Evolutionary conservation across 2,329 filamentous ascomycete species (phyloP).

Genomic region (Lachnum nothofagi): DNA sequence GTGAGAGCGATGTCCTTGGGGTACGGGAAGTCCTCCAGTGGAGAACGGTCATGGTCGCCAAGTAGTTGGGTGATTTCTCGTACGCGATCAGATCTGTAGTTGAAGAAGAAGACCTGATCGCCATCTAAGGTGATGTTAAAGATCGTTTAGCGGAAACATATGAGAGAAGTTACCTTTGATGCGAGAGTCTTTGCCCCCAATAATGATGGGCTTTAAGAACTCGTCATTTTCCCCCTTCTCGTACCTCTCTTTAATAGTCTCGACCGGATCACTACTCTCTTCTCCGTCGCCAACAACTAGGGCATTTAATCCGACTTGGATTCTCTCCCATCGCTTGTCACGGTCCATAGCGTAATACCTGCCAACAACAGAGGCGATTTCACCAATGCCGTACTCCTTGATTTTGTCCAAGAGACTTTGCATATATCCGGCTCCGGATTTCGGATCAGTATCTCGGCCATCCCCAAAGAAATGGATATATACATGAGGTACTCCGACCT

Average conservation of each 20-base stretch:
- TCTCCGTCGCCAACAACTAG: constrained; percentile 83
- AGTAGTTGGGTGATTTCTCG: constrained; percentile 94
- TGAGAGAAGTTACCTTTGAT: constrained; percentile 62
- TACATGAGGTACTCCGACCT: constrained; percentile 78
- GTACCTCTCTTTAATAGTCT: constrained; percentile 83
- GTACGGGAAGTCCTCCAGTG: constrained; percentile 85
- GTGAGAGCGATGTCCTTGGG: constrained; percentile 82
- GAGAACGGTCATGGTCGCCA: constrained; percentile 86
- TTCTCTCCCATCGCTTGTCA: constrained; percentile 96
- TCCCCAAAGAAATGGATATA: constrained; percentile 99
- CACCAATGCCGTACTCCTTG: constrained; percentile 78
- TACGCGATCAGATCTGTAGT: constrained; percentile 97
- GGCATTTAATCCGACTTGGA: constrained; percentile 81
- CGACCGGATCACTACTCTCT: constrained; percentile 74
- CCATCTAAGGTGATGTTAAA: constrained; percentile 52
- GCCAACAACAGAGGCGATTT: constrained; percentile 89
- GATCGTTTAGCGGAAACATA: background rate
- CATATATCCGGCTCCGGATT: constrained; percentile 84
- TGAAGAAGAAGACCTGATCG: constrained; percentile 99
- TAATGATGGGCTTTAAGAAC: constrained; percentile 96
- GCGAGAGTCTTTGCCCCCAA: constrained; percentile 78
- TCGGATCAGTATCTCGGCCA: constrained; percentile 95
- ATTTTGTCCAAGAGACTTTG: constrained; percentile 74
- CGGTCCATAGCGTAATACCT: constrained; percentile 99
- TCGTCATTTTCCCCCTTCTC: constrained; percentile 86